Evolutionary conservation across 2,329 filamentous ascomycete genomes (phyloP).

Genomic region (Colletotrichum magnum): DNA sequence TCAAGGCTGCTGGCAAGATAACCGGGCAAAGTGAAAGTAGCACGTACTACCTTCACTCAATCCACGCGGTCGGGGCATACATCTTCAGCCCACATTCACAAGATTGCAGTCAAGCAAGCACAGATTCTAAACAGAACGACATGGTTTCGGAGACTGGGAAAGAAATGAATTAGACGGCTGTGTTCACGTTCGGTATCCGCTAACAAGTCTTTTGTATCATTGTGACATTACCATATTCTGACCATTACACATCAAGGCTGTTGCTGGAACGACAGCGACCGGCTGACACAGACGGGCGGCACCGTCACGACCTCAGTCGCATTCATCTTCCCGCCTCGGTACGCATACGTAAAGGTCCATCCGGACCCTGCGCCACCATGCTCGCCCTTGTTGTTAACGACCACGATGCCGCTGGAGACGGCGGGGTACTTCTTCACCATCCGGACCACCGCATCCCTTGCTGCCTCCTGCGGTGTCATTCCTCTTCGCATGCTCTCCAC

Average conservation of each 20-base stretch:
- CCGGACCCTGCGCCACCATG: slow-evolving; percentile 67
- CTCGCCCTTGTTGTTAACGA: slow-evolving; percentile 62
- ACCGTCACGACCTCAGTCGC: slow-evolving; percentile 61
- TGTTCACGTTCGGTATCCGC: too few species aligned
- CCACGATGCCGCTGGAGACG: slow-evolving; percentile 64
- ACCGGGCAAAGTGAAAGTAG: too few species aligned
- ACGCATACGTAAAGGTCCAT: slow-evolving; percentile 69
- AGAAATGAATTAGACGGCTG: too few species aligned
- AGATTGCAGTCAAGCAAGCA: too few species aligned
- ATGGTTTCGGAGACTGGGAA: too few species aligned
- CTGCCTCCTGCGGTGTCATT: slow-evolving; percentile 62
- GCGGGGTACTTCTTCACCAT: slow-evolving; percentile 64
- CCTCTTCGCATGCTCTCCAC: slow-evolving; percentile 66
- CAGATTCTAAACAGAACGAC: too few species aligned
- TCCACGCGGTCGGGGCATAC: too few species aligned
- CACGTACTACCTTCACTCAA: too few species aligned
- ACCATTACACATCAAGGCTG: neutral
- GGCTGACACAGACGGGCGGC: slow-evolving; percentile 32
- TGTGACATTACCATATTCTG: too few species aligned
- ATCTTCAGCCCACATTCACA: too few species aligned
- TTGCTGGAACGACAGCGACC: neutral
- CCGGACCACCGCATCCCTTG: slow-evolving; percentile 63
- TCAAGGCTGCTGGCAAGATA: too few species aligned
- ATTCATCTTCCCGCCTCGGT: slow-evolving; percentile 62
- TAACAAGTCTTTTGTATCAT: too few species aligned